Conservation (phyloP, 495 filamentous ascomycete species). For the Letharia columbiana region DNA sequence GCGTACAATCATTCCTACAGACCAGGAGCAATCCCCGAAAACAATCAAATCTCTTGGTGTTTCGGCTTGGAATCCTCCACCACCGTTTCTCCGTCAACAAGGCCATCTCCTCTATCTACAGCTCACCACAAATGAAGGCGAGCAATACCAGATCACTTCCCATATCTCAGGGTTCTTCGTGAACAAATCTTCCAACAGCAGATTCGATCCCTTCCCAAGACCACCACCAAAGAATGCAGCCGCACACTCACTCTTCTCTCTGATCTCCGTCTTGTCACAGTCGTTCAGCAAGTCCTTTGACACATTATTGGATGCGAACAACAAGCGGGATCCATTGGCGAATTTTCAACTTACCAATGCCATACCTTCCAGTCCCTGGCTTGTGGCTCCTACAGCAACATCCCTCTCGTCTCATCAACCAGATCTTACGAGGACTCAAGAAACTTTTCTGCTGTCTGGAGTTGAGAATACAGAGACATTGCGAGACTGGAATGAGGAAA, state of each 20-base stretch:
- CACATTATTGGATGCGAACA: conserved; percentile 69
- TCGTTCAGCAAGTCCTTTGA: conserved; percentile 69
- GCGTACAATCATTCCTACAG: conserved; percentile 59
- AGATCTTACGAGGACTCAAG: conserved; percentile 84
- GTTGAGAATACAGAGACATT: conserved; percentile 89
- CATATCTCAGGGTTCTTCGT: conserved; percentile 94
- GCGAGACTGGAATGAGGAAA: conserved; percentile 98
- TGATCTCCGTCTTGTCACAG: conserved; percentile 70
- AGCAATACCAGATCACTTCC: conserved; percentile 85
- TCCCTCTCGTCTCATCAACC: conserved; percentile 60
- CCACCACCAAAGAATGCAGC: conserved; percentile 56
- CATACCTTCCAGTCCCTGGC: conserved; percentile 86
- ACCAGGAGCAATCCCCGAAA: conserved; percentile 61
- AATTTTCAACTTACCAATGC: conserved; percentile 94
- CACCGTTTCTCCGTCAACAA: conserved; percentile 78
- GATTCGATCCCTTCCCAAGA: conserved; percentile 83
- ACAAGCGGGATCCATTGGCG: conserved; percentile 73
- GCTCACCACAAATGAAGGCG: conserved; percentile 81
- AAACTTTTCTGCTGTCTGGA: conserved; percentile 81
- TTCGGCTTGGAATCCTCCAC: conserved; percentile 94
- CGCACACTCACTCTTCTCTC: conserved; percentile 77
- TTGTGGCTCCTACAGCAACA: conserved; percentile 60
- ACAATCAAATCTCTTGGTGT: conserved; percentile 81
- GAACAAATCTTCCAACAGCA: conserved; percentile 81
- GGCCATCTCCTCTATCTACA: conserved; percentile 91